Base-by-base conservation (phyloP, 306 rosid species). In the Styphnolobium japonicum region DNA sequence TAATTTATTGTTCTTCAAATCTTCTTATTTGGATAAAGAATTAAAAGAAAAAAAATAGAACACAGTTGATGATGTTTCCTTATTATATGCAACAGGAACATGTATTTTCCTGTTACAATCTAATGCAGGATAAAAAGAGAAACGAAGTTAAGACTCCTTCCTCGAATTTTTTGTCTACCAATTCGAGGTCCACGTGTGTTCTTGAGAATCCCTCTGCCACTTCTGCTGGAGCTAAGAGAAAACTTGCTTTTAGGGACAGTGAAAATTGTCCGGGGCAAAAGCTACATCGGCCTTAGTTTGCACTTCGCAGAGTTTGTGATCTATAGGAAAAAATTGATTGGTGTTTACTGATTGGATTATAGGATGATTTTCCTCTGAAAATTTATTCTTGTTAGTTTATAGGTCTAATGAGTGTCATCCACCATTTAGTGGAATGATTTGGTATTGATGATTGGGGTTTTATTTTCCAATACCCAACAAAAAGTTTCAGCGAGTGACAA, bases 191-290 rank as follows among this genome's bases (percentile, higher is more conserved):
- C 71, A 64, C 75, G 67, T 85, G 79, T 84, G 81, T 78, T 85
- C 58, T 67, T 83, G 93, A 87, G 86, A 85, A 73, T 73, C 55
- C 76, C 51, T 85, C 89, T 57, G 76, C 78, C 64, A 81, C 40
- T 81, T 76, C 81, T 80, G 70, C 77, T 10, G 93, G 89, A 43
- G 73, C 88, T 7, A 92, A 91, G 93, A 92, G 97, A 88, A 88
- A 92, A 82, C 97, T 95, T 78, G 29, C 71, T 25, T 95, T 88
- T 80, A 79, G 72, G 45, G 87, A 88, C 73, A 71, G 43, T 36
- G 89, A 91, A 76, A 56, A 81, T 71, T 80, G 75, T 80, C 81
- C 85, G 0, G 80, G 8, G 51, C 87, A 86, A 79, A 92, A 86
- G 86, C 71, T 61, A 76, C 90, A 71, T 70, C 66, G 74, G 67